Conservation (phyloP, 2,329 filamentous ascomycete genomes). For the Colletotrichum euphorbiae region DNA sequence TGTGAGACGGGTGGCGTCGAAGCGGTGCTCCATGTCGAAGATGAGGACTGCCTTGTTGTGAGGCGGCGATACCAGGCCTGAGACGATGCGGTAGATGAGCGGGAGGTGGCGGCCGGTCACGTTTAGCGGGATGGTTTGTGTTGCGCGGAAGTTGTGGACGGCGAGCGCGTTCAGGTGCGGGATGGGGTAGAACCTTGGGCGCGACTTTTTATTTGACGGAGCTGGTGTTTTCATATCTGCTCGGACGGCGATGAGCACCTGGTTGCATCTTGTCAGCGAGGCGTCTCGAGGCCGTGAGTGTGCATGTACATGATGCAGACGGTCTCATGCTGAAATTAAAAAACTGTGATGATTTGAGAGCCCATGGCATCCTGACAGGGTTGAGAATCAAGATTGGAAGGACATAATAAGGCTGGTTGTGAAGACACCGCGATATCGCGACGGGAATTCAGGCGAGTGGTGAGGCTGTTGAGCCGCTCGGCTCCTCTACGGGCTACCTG, state of each 20-base stretch:
- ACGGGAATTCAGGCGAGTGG: neutral
- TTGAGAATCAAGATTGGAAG: neutral
- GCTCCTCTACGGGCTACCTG: constrained; percentile 1
- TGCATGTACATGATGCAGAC: too few relatives aligned
- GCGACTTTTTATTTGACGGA: constrained; percentile 6
- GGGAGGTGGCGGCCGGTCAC: constrained; percentile 65
- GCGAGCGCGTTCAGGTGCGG: constrained; percentile 60
- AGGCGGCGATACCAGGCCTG: constrained; percentile 61
- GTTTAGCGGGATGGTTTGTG: constrained; percentile 59
- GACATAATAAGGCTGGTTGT: too few relatives aligned
- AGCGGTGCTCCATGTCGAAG: constrained; percentile 66
- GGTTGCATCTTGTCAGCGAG: constrained; percentile 35
- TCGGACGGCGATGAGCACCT: constrained; percentile 48
- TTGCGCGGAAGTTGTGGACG: constrained; percentile 59
- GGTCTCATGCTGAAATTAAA: too few relatives aligned
- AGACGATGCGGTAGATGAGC: constrained; percentile 67
- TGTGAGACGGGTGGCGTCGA: constrained; percentile 62
- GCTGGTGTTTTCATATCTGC: constrained; percentile 18
- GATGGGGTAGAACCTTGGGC: constrained; percentile 54
- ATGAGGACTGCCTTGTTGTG: constrained; percentile 62
- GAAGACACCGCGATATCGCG: neutral
- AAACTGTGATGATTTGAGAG: too few relatives aligned
- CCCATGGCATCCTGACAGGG: too few relatives aligned
- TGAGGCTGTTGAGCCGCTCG: neutral
- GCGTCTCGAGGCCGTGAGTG: constrained; percentile 20